phyloP scores from a whole-genome alignment of 257 asterid genomes.

The Pogostemon cablin region DNA sequence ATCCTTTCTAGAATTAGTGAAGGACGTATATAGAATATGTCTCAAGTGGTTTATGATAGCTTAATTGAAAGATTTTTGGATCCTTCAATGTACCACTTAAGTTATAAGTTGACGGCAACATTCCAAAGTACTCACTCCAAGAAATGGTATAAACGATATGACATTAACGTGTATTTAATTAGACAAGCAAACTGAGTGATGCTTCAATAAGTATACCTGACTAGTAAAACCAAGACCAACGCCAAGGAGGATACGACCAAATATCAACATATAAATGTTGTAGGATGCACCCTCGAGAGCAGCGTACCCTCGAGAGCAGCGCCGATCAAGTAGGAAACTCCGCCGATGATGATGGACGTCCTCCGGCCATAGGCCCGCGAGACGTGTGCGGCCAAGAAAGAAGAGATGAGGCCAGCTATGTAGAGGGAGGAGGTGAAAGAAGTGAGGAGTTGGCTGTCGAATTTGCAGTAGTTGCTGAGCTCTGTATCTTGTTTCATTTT shows the following conservation, averaged over 20 bases:
- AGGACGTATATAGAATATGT: no score
- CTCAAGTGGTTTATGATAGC: no score
- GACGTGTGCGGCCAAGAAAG: constrained; percentile 52
- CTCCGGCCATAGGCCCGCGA: constrained; percentile 54
- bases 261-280: constrained; percentile 41
- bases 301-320: constrained; percentile 49
- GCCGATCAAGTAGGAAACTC: constrained; percentile 48
- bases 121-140: no score
- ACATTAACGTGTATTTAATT: no score
- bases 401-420: constrained; percentile 58
- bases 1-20: no score
- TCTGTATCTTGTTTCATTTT: constrained; percentile 41
- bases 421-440: constrained; percentile 58
- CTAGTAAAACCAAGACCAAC: constrained; percentile 50
- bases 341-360: constrained; percentile 54
- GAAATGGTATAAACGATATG: no score
- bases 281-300: constrained; percentile 38
- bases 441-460: constrained; percentile 56
- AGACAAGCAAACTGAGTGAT: no score
- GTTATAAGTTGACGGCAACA: no score
- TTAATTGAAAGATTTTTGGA: no score
- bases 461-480: constrained; percentile 59
- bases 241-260: constrained; percentile 45
- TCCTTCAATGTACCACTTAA: no score
- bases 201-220: constrained; percentile 31